Percentiles rank a stretch among this genome's conserved stretches.
phyloP scores from a whole-genome alignment of 805 yeast species.

The Ogataea naganishii region DNA sequence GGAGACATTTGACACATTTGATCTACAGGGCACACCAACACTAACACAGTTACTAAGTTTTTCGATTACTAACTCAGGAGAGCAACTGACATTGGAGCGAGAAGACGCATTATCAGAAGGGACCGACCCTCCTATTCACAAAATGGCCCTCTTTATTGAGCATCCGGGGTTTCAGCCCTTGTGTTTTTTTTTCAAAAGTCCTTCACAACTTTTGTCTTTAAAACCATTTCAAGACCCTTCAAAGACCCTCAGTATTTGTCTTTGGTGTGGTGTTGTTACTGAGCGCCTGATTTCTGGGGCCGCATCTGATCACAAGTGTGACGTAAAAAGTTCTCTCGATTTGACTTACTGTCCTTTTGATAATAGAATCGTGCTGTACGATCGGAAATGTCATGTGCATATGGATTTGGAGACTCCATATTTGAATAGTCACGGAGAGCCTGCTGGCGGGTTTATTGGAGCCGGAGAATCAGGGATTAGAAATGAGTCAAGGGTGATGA shows the following conservation, averaged over 20 bases:
- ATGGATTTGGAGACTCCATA: conserved; percentile 51
- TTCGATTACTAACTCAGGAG: no score
- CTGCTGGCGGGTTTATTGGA: conserved; percentile 44
- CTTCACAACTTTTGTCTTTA: no score
- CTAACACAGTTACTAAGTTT: no score
- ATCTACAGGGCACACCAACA: no score
- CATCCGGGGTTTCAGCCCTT: no score
- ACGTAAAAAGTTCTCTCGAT: conserved; percentile 9
- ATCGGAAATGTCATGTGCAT: conserved; percentile 17
- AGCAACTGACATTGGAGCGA: no score
- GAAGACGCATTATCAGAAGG: no score
- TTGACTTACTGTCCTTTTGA: conserved; percentile 19
- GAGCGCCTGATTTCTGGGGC: conserved; percentile 22
- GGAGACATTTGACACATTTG: no score
- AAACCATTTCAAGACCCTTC: conserved; percentile 21
- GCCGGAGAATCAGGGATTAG: conserved; percentile 50
- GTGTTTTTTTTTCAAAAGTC: no score
- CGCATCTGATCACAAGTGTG: conserved; percentile 5
- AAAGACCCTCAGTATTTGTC: conserved; percentile 14
- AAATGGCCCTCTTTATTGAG: no score
- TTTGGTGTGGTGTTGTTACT: conserved; percentile 20
- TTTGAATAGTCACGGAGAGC: conserved; percentile 68
- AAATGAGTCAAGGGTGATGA: conserved; percentile 42
- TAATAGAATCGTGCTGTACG: conserved; percentile 16
- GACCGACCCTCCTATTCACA: no score